phyloP scores from a whole-genome alignment of 352 stramenopile species.

The Globisporangium radiosum region DNA sequence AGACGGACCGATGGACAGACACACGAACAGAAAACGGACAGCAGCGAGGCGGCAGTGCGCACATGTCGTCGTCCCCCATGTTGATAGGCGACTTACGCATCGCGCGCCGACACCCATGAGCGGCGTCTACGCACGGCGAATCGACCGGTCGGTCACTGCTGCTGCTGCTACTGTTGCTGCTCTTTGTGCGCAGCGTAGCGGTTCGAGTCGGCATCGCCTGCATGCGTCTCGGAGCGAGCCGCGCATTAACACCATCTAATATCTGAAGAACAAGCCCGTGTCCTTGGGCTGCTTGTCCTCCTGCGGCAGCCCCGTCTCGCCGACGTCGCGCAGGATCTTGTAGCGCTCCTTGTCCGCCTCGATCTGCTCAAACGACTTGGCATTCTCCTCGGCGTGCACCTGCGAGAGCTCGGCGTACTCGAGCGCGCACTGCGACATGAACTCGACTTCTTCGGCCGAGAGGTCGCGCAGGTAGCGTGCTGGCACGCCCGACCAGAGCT shows the following conservation, averaged over 20 bases:
- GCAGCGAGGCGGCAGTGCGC: not conserved
- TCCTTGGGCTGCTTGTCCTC: conserved; percentile 66
- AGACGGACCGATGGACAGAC: too few species aligned
- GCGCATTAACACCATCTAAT: conserved; percentile 43
- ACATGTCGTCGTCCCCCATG: not conserved
- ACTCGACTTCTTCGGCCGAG: conserved; percentile 79
- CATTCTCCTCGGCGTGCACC: conserved; percentile 63
- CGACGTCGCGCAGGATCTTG: conserved; percentile 76
- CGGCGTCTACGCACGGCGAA: not conserved
- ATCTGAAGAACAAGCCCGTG: conserved; percentile 85
- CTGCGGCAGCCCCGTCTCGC: conserved; percentile 71
- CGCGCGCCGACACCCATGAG: not conserved
- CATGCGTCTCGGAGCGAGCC: not conserved
- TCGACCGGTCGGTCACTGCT: not conserved
- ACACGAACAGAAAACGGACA: not conserved
- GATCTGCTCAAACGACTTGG: conserved; percentile 83
- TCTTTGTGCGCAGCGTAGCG: too few species aligned
- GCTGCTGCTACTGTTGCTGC: too few species aligned
- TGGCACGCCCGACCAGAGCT: conserved; percentile 85
- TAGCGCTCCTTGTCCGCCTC: conserved; percentile 66
- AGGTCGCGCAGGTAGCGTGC: conserved; percentile 82
- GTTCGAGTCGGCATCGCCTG: not conserved
- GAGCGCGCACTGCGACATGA: conserved; percentile 85
- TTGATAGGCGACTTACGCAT: not conserved
- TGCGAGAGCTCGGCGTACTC: conserved; percentile 80